Conservation (phyloP, 192 early-diverging fungal species). For the Dispira parvispora region DNA sequence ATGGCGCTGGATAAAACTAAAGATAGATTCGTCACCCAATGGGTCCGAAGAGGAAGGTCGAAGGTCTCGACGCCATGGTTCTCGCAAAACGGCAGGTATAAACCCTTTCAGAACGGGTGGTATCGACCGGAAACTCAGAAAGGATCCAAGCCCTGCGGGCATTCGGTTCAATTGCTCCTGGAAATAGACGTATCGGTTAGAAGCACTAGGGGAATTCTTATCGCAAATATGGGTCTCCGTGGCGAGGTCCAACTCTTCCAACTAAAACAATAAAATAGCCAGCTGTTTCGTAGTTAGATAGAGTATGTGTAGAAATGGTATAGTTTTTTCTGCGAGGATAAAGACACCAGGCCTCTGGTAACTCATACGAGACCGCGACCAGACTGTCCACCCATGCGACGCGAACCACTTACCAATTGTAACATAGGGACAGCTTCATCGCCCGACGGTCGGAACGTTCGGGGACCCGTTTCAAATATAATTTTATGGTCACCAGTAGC, state of each 20-base stretch:
- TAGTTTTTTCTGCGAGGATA: not conserved
- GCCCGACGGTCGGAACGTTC: conserved; percentile 60
- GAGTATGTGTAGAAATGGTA: not conserved
- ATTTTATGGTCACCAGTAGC: not conserved
- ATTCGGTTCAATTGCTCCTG: conserved; percentile 50
- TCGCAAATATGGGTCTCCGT: conserved; percentile 36
- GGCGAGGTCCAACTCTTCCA: conserved; percentile 44
- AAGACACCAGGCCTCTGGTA: not conserved
- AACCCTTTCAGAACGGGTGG: conserved; percentile 35
- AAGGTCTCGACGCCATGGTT: conserved; percentile 35
- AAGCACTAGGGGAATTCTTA: conserved; percentile 49
- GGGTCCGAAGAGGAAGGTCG: conserved; percentile 5
- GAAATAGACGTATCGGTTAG: conserved; percentile 71
- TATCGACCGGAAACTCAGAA: conserved; percentile 14
- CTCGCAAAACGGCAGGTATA: conserved; percentile 34
- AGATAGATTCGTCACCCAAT: conserved; percentile 68
- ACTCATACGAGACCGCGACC: not conserved
- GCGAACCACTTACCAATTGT: conserved; percentile 40
- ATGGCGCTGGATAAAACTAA: conserved; percentile 58
- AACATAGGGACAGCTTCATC: conserved; percentile 51
- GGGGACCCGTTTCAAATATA: conserved; percentile 53
- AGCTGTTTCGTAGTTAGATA: not conserved
- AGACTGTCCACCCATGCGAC: not conserved
- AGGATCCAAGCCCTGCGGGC: conserved; percentile 28
- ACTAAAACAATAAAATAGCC: conserved; percentile 14